These are phyloP conservation scores for Dioszegia hungarica DNA, from an alignment of 768 basidiomycete species.

Conservation along the genomic window DNA sequence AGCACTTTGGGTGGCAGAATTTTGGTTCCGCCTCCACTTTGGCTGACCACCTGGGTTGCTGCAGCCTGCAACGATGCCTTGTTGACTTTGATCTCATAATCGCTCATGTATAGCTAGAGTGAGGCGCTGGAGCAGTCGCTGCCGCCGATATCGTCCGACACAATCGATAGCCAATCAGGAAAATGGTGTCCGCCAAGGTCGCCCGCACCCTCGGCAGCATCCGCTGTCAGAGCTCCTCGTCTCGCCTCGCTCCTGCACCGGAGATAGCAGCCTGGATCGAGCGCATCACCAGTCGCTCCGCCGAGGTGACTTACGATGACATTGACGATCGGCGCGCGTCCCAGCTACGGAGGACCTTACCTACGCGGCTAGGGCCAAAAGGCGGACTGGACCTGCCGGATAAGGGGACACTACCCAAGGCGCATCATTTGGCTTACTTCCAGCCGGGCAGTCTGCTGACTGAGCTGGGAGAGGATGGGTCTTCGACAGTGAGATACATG, in stretches of 20 bases:
- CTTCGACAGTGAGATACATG: conserved; percentile 17
- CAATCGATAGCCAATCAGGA: too few relatives aligned
- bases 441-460: conserved; percentile 22
- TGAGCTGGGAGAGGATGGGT: conserved; percentile 38
- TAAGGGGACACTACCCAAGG: conserved; percentile 17
- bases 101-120: neutral
- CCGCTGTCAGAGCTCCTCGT: neutral
- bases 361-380: conserved; percentile 17
- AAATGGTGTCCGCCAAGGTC: too few relatives aligned
- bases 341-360: conserved; percentile 24
- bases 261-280: conserved; percentile 20
- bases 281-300: conserved; percentile 5
- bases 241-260: neutral
- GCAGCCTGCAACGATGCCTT: too few relatives aligned
- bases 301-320: conserved; percentile 10
- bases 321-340: conserved; percentile 22
- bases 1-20: neutral
- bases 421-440: conserved; percentile 30
- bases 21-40: neutral
- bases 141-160: too few relatives aligned
- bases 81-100: neutral
- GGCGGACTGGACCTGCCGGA: neutral
- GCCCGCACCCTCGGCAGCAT: too few relatives aligned
- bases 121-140: too few relatives aligned
- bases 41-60: neutral